phyloP scores from a whole-genome alignment of 495 filamentous ascomycete genomes.

The Daldinia decipiens region DNA sequence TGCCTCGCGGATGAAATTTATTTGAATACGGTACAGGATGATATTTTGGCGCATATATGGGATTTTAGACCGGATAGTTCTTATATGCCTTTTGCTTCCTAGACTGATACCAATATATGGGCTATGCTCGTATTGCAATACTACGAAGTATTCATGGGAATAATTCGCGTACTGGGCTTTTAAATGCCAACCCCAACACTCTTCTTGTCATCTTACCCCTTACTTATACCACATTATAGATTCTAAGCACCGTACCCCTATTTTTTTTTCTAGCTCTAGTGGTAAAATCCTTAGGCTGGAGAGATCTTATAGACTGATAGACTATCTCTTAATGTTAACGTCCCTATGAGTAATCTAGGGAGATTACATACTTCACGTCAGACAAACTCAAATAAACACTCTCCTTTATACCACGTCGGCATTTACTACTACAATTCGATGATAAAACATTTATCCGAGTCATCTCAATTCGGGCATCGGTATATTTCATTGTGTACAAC shows the following conservation, averaged over 20 bases:
- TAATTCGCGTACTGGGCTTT: background rate
- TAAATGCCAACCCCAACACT: background rate
- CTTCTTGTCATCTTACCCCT: background rate
- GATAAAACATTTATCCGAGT: background rate
- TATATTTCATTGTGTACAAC: background rate
- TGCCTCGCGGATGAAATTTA: constrained; percentile 18
- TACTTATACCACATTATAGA: too few species aligned
- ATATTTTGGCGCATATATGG: constrained; percentile 25
- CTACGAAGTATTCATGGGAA: background rate
- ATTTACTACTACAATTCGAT: too few species aligned
- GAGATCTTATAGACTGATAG: too few species aligned
- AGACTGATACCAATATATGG: background rate
- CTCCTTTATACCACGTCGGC: too few species aligned
- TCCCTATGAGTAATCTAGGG: too few species aligned
- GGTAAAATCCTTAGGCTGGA: too few species aligned
- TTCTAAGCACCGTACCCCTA: too few species aligned
- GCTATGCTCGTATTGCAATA: background rate
- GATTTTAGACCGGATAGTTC: constrained; percentile 30
- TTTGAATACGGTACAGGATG: constrained; percentile 30
- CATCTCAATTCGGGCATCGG: background rate
- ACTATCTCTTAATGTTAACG: too few species aligned
- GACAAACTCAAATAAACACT: background rate
- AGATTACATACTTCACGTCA: too few species aligned
- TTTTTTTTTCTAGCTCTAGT: too few species aligned
- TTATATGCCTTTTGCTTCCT: constrained; percentile 19